Base-by-base conservation (phyloP, 2,329 filamentous ascomycete genomes). In the Passalora sequoiae region DNA sequence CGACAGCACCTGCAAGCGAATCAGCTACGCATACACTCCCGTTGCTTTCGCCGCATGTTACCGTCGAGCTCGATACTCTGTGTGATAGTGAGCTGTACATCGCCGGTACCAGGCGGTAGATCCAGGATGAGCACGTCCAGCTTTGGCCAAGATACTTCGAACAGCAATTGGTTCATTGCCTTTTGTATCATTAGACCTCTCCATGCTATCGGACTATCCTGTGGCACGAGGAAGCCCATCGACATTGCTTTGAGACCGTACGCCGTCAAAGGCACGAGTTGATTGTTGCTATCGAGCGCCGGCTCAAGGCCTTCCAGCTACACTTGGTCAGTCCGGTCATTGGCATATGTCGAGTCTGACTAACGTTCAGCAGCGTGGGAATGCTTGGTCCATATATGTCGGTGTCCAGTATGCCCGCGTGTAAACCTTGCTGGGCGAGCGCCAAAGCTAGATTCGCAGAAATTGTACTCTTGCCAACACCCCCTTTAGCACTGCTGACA, bases 201-300 rank as follows among this genome's bases (percentile, higher is more conserved):
- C 92, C 92, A 98, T 22, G 92, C 89, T 12, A 98, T 84, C 0
- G 89, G 87, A 4, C 86, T 84, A 8, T 81, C 76, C 53, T 88
- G 83, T 15, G 78, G 79, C 1, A 95, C 81, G 1, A 98, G 76
- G 54, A 95, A 97, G 38, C 92, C 92, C 86, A 98, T 97, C 0
- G 89, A 96, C 92, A 98, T 98, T 42, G 89, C 94, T 67, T 94
- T 94, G 44, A 98, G 77, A 29, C 92, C 92, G 70, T 97, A 97
- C 62, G 94, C 95, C 16, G 86, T 89, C 17, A 98, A 69, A 0
- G 92, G 92, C 1, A 97, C 60, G 3, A 98, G 76, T 58, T 89
- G 83, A 59, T 89, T 89, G 55, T 84, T 51, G 6, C 38, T 24
- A 41, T 62, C 60, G 15, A 63, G 60, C 16, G 55, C 53, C 3